phyloP scores from a whole-genome alignment of 148 eudicot species.

The Spergularia bocconei region DNA sequence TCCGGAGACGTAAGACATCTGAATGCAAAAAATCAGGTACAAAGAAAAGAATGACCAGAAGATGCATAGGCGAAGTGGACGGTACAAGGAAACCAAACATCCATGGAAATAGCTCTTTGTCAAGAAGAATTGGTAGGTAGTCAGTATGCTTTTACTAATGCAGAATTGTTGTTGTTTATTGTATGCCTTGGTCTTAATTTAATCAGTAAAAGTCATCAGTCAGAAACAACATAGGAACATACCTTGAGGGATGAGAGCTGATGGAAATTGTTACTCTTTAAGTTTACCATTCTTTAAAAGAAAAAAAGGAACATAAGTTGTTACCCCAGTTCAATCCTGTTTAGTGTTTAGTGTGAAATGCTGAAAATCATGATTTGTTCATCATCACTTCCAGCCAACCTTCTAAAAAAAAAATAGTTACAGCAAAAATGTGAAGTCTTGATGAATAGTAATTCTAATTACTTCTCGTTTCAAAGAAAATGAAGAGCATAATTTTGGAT shows the following conservation, averaged over 20 bases:
- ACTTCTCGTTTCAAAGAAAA: not conserved
- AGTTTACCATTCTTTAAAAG: too few relatives aligned
- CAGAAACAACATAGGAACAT: not conserved
- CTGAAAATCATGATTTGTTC: not conserved
- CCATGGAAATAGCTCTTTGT: not conserved
- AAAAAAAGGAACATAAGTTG: too few relatives aligned
- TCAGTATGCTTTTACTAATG: not conserved
- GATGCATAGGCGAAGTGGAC: not conserved
- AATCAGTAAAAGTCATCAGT: too few relatives aligned
- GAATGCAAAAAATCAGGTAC: not conserved
- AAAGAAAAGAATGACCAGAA: not conserved
- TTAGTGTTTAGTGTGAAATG: not conserved
- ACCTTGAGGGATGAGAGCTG: too few relatives aligned
- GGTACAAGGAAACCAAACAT: not conserved
- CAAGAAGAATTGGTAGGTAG: slow-evolving; percentile 10
- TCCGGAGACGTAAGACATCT: not conserved
- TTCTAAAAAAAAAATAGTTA: not conserved
- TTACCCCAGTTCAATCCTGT: not conserved
- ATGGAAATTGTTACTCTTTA: too few relatives aligned
- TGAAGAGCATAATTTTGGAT: not conserved
- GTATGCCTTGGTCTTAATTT: not conserved
- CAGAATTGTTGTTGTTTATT: not conserved
- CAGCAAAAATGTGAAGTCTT: not conserved
- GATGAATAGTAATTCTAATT: not conserved
- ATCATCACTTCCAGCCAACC: not conserved